Conservation (phyloP, 2,329 filamentous ascomycete species). For the Pyricularia pennisetigena region DNA sequence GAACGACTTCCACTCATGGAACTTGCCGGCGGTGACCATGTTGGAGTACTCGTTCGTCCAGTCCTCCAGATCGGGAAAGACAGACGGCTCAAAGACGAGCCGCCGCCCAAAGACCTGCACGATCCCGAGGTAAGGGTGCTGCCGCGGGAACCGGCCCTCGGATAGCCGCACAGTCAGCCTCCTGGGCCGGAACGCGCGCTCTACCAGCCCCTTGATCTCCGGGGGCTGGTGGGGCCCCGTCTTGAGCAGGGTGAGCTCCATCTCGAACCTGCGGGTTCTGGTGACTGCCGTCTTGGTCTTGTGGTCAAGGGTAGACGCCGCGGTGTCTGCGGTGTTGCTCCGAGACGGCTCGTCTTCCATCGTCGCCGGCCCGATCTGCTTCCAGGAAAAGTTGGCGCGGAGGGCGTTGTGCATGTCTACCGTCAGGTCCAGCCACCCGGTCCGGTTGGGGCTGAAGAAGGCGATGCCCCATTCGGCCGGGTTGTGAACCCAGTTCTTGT, state of each 20-base stretch:
- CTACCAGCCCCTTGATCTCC: neutral
- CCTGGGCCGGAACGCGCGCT: neutral
- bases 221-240: neutral
- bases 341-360: neutral
- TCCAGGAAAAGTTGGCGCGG: neutral
- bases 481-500: neutral
- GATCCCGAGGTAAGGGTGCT: slow-evolving; percentile 1
- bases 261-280: neutral
- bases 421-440: neutral
- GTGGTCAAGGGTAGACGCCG: too few species aligned
- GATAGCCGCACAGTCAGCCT: neutral
- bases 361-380: neutral
- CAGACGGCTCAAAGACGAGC: neutral
- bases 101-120: slow-evolving; percentile 1
- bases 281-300: too few species aligned
- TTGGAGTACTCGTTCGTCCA: neutral
- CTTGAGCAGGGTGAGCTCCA: neutral
- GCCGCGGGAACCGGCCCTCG: neutral
- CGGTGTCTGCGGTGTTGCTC: too few species aligned
- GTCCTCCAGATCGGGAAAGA: neutral
- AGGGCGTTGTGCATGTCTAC: neutral
- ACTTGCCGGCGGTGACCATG: neutral
- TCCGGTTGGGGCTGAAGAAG: neutral
- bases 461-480: neutral
- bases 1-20: slow-evolving; percentile 1